phyloP scores from a whole-genome alignment of 305 asterid species.

The Caryopteris hybrid region DNA sequence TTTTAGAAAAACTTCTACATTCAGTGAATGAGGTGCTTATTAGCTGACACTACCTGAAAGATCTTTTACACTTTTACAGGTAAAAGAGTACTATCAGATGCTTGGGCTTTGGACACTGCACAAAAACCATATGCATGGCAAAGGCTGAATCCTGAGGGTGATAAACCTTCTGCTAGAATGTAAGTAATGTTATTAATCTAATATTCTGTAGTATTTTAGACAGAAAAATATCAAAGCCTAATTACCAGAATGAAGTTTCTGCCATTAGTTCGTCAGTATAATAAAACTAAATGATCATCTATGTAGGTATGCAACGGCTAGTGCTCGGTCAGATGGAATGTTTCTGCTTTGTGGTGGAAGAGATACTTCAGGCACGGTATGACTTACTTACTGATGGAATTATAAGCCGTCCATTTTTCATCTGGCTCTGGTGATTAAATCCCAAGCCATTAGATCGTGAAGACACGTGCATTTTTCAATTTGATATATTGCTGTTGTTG shows the following conservation, averaged over 20 bases:
- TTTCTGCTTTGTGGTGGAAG: conserved; percentile 99
- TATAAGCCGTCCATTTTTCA: conserved; percentile 10
- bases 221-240: too few species aligned
- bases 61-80: conserved; percentile 44
- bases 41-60: conserved; percentile 3
- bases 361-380: conserved; percentile 89
- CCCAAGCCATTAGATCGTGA: conserved; percentile 11
- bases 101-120: conserved; percentile 98
- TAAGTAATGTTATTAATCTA: too few species aligned
- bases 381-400: conserved; percentile 25
- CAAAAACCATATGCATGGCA: conserved; percentile 97
- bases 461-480: conserved; percentile 8
- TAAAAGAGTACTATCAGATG: conserved; percentile 91
- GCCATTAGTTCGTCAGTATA: background rate
- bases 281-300: conserved; percentile 11
- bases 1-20: background rate
- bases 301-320: conserved; percentile 97
- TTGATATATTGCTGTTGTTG: conserved; percentile 8
- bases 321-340: conserved; percentile 99
- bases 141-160: conserved; percentile 95
- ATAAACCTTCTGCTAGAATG: conserved; percentile 96
- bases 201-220: too few species aligned
- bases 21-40: conserved; percentile 18
- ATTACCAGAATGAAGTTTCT: background rate
- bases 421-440: conserved; percentile 6